phyloP scores from a whole-genome alignment of 768 basidiomycete genomes.

The Mrakia hoshinonis region DNA sequence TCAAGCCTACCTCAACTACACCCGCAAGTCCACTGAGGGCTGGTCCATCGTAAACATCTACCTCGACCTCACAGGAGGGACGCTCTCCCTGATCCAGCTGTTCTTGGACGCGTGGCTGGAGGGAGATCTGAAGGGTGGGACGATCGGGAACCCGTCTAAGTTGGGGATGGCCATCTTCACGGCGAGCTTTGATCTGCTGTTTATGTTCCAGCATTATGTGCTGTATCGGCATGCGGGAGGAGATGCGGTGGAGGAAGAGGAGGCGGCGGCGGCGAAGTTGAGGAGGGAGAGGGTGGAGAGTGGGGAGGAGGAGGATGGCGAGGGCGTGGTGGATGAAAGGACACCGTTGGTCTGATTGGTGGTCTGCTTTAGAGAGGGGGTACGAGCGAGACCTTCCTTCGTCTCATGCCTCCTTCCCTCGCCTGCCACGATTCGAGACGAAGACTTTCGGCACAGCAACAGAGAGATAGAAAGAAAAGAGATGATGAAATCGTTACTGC shows the following conservation, averaged over 20 bases:
- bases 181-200: constrained; percentile 31
- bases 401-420: too few species aligned
- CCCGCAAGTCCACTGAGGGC: constrained; percentile 39
- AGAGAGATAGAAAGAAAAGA: too few species aligned
- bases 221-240: constrained; percentile 33
- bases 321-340: constrained; percentile 8
- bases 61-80: constrained; percentile 30
- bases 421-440: too few species aligned
- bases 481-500: too few species aligned
- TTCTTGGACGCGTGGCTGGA: constrained; percentile 35
- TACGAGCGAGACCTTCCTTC: too few species aligned
- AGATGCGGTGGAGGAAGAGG: background rate
- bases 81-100: constrained; percentile 33
- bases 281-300: background rate
- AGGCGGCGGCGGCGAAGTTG: background rate
- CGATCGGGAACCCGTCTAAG: constrained; percentile 38
- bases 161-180: constrained; percentile 28
- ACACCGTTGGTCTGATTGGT: constrained; percentile 18
- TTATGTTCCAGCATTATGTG: constrained; percentile 40
- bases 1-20: constrained; percentile 42
- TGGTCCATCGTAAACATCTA: constrained; percentile 39
- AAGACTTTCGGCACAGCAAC: too few species aligned
- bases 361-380: too few species aligned
- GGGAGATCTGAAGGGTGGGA: constrained; percentile 33
- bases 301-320: background rate